Conservation (phyloP, 441 rosid genomes). For the Bruguiera hainesii region DNA sequence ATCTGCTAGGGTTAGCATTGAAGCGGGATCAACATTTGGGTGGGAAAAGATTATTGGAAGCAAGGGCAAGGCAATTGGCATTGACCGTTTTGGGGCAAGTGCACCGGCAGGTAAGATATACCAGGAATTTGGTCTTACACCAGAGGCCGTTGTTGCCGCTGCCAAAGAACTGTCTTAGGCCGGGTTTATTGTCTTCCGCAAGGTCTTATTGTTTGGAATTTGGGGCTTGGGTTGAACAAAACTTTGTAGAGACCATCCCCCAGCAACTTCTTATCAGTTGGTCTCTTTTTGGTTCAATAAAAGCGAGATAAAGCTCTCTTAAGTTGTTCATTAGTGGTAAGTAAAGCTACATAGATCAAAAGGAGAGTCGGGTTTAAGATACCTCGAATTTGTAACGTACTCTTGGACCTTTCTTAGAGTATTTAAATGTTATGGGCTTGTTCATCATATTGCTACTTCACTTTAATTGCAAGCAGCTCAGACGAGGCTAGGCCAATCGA, state of each 20-base stretch:
- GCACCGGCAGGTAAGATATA: slow-evolving; percentile 79
- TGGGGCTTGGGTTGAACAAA: slow-evolving; percentile 25
- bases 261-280: slow-evolving; percentile 7
- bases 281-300: slow-evolving; percentile 36
- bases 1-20: slow-evolving; percentile 79
- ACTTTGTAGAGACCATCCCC: slow-evolving; percentile 19
- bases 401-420: slow-evolving; percentile 26
- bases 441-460: neutral
- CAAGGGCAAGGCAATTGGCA: slow-evolving; percentile 76
- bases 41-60: slow-evolving; percentile 73
- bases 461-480: neutral
- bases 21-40: slow-evolving; percentile 87
- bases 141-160: slow-evolving; percentile 70
- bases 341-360: slow-evolving; percentile 23
- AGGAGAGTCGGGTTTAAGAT: slow-evolving; percentile 22
- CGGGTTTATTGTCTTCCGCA: slow-evolving; percentile 1
- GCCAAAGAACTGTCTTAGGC: slow-evolving; percentile 53
- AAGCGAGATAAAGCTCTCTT: slow-evolving; percentile 24
- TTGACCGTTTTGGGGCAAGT: slow-evolving; percentile 80
- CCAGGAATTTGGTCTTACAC: slow-evolving; percentile 73
- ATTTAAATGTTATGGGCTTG: slow-evolving; percentile 24
- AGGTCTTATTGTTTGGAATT: slow-evolving; percentile 6
- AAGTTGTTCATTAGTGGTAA: slow-evolving; percentile 23
- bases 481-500: neutral
- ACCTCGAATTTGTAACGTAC: slow-evolving; percentile 25